Conservation (phyloP, 495 filamentous ascomycete genomes). For the Bombardia bombarda region DNA sequence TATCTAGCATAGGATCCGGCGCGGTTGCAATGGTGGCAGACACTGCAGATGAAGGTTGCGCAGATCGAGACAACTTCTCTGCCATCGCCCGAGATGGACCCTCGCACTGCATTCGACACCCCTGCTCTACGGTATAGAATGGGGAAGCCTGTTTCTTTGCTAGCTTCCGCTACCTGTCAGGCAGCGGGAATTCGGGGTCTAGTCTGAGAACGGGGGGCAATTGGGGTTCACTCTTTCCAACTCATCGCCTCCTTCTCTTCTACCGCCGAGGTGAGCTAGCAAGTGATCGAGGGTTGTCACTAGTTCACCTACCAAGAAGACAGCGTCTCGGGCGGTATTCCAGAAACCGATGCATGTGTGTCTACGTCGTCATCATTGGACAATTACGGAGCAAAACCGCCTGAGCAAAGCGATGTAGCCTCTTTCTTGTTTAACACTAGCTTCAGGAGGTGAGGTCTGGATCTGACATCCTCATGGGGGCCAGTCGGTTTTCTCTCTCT, state of each 20-base stretch:
- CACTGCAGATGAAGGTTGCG: slow-evolving; percentile 8
- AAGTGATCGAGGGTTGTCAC: too few relatives aligned
- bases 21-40: slow-evolving; percentile 3
- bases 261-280: too few relatives aligned
- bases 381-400: background rate
- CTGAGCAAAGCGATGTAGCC: background rate
- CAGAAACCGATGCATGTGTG: too few relatives aligned
- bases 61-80: slow-evolving; percentile 20
- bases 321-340: too few relatives aligned
- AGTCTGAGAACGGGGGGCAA: too few relatives aligned
- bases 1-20: slow-evolving; percentile 13
- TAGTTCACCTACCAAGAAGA: too few relatives aligned
- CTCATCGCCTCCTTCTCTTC: too few relatives aligned
- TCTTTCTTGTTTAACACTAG: background rate
- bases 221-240: too few relatives aligned
- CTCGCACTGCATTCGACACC: slow-evolving; percentile 8
- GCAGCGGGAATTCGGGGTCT: too few relatives aligned
- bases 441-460: background rate
- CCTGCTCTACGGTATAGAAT: background rate
- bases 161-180: background rate
- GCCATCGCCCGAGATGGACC: slow-evolving; percentile 20
- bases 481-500: background rate
- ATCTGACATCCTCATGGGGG: too few relatives aligned
- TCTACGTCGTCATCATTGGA: too few relatives aligned
- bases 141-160: background rate